A percentile compares a stretch with the other conserved stretches of the same genome.
Evolutionary conservation across 129 eudicot species (phyloP).

Genomic region (Solidago caesia): DNA sequence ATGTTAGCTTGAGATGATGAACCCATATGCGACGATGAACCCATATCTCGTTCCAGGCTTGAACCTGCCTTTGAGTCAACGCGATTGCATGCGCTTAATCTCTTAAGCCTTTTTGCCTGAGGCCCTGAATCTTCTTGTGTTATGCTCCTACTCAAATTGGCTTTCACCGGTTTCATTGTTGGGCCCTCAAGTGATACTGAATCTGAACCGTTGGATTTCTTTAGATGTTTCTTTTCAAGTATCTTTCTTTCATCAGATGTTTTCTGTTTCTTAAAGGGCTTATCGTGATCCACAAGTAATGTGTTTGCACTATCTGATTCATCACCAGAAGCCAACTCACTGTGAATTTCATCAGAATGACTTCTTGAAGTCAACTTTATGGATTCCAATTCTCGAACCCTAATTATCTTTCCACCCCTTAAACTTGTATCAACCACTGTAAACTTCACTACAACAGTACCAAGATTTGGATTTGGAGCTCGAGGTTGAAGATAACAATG

Average conservation of each 20-base stretch:
- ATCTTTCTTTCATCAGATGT: slow-evolving; percentile 15
- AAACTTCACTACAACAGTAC: slow-evolving; percentile 35
- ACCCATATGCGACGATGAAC: slow-evolving; percentile 36
- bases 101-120: slow-evolving; percentile 38
- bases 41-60: slow-evolving; percentile 28
- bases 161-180: slow-evolving; percentile 24
- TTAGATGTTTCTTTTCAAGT: slow-evolving; percentile 26
- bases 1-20: slow-evolving; percentile 41
- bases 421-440: slow-evolving; percentile 68
- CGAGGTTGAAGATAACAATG: slow-evolving; percentile 65
- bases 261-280: slow-evolving; percentile 30
- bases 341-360: slow-evolving; percentile 28
- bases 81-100: slow-evolving; percentile 38
- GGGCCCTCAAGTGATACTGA: slow-evolving; percentile 3
- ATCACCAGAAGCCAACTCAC: slow-evolving; percentile 40
- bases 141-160: slow-evolving; percentile 33
- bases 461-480: slow-evolving; percentile 37
- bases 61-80: slow-evolving; percentile 23
- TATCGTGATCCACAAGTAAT: slow-evolving; percentile 24
- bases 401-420: slow-evolving; percentile 29
- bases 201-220: slow-evolving; percentile 26
- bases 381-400: slow-evolving; percentile 42
- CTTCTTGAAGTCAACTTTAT: slow-evolving; percentile 21
- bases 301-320: slow-evolving; percentile 41
- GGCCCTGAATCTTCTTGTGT: slow-evolving; percentile 35